Evolutionary conservation across 176 grass and related monocot genomes (phyloP), one percentile per base, ranked within the genome.

Genomic region (Avena atlantica): DNA sequence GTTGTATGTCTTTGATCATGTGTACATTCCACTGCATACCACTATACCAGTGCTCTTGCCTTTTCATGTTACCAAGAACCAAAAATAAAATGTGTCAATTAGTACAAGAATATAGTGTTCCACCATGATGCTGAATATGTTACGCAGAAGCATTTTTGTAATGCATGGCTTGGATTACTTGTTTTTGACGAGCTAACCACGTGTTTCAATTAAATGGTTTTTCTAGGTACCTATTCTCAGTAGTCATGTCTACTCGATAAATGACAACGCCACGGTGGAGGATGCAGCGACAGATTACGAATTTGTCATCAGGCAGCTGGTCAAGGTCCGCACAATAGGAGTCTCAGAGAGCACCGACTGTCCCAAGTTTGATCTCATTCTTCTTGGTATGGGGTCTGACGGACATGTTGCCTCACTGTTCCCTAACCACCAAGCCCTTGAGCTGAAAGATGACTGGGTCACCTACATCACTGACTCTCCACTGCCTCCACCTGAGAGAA

Each of bases 401-500:
- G 95, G 95, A 8, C 95, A 97, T 76, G 87, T 97, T n/a, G 93
- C 95, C 23, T 93, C 95, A 16, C 63, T 97, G 65, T 97, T 95
- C 76, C 95, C 95, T 5, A 70, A 88, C 52, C 95, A 95, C 55
- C 85, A 83, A 12, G 76, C 89, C 34, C 89, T 95, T 9, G 81
- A 84, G 1, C 82, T 93, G 83, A 86, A 88, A 68, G 91, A 97
- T 24, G 90, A 95, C 23, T 97, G 95, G 95, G 76, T 97, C 50
- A 97, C 93, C 76, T 94, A 95, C 76, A 97, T 97, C 65, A 91
- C 86, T 4, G 91, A 97, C 79, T 95, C 95, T 24, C 93, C 95
- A 4, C 81, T 50, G 77, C 85, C 91, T 25, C 95, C 95, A 31
- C 95, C 95, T 1, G 93, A 97, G 85, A 88, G 95, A 76, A 97